Evolutionary conservation across 768 basidiomycete genomes (phyloP).

Genomic region (Pleurotus sapidus): DNA sequence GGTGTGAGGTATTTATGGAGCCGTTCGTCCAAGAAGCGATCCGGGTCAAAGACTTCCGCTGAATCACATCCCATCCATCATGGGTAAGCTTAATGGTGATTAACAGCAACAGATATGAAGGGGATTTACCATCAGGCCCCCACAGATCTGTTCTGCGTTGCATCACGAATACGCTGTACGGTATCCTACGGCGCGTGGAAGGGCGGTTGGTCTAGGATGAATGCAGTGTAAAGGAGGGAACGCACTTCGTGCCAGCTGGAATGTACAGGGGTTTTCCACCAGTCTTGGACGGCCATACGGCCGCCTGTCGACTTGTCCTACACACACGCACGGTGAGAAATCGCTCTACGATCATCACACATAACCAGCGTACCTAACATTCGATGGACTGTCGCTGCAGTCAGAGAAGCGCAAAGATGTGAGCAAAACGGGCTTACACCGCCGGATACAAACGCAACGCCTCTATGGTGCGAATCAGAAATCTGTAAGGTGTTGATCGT

Average conservation of each 20-base stretch:
- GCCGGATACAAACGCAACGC: slow-evolving; percentile 22
- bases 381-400: slow-evolving; percentile 8
- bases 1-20: slow-evolving; percentile 43
- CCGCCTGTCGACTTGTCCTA: slow-evolving; percentile 21
- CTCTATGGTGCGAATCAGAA: slow-evolving; percentile 10
- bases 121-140: slow-evolving; percentile 52
- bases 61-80: not conserved
- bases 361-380: slow-evolving; percentile 10
- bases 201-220: not conserved
- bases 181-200: slow-evolving; percentile 5
- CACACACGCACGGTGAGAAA: not conserved
- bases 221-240: not conserved
- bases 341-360: not conserved
- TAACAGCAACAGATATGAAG: not conserved
- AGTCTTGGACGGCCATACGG: slow-evolving; percentile 19
- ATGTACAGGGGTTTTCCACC: slow-evolving; percentile 26
- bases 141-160: slow-evolving; percentile 48
- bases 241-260: slow-evolving; percentile 26
- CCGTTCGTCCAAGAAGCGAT: slow-evolving; percentile 54
- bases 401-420: not conserved
- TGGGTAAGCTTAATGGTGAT: no score
- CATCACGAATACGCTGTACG: slow-evolving; percentile 33
- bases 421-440: slow-evolving; percentile 12
- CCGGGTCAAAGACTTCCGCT: slow-evolving; percentile 52
- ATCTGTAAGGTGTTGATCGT: not conserved